Evolutionary conservation across 225 moss, liverwort and hornwort species (phyloP).

Genomic region (Sphagnum tenellum): DNA sequence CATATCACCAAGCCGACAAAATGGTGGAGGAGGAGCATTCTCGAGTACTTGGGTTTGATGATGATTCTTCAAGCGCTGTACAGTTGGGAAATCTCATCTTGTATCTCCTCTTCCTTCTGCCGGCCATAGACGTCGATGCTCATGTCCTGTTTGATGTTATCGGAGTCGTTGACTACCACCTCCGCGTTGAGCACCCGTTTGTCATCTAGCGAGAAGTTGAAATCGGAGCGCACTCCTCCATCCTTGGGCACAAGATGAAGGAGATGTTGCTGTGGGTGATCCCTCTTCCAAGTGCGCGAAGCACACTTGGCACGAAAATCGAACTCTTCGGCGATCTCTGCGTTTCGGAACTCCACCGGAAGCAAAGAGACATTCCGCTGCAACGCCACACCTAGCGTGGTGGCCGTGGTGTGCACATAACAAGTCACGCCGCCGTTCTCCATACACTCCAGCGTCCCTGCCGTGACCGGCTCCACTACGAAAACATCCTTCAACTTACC

Average conservation of each 20-base stretch:
- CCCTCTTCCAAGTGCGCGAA: slow-evolving; percentile 88
- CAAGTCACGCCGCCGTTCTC: slow-evolving; percentile 91
- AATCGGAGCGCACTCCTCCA: slow-evolving; percentile 79
- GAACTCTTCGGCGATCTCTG: slow-evolving; percentile 53
- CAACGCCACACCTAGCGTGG: slow-evolving; percentile 72
- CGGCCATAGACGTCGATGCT: slow-evolving; percentile 97
- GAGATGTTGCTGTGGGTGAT: slow-evolving; percentile 63
- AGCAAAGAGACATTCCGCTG: slow-evolving; percentile 56
- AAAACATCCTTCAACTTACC: slow-evolving; percentile 62
- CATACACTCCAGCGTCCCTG: slow-evolving; percentile 88
- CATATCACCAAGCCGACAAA: too few species aligned
- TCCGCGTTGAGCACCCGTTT: slow-evolving; percentile 74
- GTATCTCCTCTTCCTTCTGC: slow-evolving; percentile 73
- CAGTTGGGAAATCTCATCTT: slow-evolving; percentile 51
- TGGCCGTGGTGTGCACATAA: slow-evolving; percentile 66
- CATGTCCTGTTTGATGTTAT: slow-evolving; percentile 97
- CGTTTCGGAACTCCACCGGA: slow-evolving; percentile 40
- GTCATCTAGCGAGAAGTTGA: slow-evolving; percentile 67
- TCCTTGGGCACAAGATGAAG: slow-evolving; percentile 57
- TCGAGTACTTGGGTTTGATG: too few species aligned
- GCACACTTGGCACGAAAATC: slow-evolving; percentile 75
- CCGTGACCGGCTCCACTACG: slow-evolving; percentile 83
- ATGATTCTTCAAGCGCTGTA: slow-evolving; percentile 34
- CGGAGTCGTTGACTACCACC: slow-evolving; percentile 75
- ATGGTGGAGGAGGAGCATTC: too few species aligned